phyloP scores from a whole-genome alignment of 1,139 yeast species.

The Yamadazyma dushanensis region DNA sequence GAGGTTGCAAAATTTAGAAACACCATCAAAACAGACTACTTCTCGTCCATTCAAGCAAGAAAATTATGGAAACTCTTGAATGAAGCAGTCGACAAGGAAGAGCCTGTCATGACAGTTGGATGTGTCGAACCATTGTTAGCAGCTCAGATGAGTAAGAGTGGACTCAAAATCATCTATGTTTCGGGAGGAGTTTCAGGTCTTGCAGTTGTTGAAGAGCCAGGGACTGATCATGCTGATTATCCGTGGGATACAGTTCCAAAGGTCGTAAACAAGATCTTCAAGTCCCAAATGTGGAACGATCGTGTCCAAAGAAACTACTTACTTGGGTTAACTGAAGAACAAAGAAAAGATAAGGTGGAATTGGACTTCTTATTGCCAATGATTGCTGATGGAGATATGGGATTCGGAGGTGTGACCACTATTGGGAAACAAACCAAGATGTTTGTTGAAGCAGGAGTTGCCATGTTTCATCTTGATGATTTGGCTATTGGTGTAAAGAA shows the following conservation, averaged over 20 bases:
- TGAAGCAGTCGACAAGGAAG: constrained; percentile 37
- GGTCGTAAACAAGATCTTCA: constrained; percentile 59
- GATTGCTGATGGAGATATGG: constrained; percentile 68
- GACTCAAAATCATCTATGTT: constrained; percentile 56
- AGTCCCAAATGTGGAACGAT: constrained; percentile 61
- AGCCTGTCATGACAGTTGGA: constrained; percentile 60
- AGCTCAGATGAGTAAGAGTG: constrained; percentile 46
- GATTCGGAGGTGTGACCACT: constrained; percentile 66
- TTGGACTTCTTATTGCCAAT: constrained; percentile 60
- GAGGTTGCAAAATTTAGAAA: constrained; percentile 58
- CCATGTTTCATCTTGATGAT: constrained; percentile 65
- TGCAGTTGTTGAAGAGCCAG: constrained; percentile 17
- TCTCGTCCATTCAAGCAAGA: constrained; percentile 57
- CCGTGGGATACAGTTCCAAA: constrained; percentile 63
- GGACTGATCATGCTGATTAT: constrained; percentile 18
- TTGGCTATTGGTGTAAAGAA: constrained; percentile 67
- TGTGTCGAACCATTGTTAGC: constrained; percentile 65
- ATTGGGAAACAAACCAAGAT: constrained; percentile 64
- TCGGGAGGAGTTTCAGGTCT: constrained; percentile 59
- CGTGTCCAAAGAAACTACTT: constrained; percentile 49
- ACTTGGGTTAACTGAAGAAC: constrained; percentile 29
- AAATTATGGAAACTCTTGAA: constrained; percentile 48
- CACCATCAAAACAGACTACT: constrained; percentile 42
- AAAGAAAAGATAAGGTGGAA: constrained; percentile 23
- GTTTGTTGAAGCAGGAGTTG: constrained; percentile 66